Base-by-base conservation (phyloP, 2,329 filamentous ascomycete species). In the Trichoderma koningiopsis region DNA sequence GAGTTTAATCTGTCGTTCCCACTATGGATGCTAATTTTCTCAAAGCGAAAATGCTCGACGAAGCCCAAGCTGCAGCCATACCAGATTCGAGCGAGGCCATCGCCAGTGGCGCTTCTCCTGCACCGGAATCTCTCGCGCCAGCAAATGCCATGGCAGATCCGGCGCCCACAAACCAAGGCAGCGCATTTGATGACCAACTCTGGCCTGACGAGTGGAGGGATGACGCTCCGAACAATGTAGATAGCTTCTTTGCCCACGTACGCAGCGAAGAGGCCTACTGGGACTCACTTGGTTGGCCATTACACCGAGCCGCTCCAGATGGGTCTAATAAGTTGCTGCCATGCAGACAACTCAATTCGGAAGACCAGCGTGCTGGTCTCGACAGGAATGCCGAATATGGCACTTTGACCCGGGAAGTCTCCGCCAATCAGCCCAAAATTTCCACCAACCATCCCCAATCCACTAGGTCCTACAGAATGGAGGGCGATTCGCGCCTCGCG, bases 121-220 rank as follows among this genome's bases (percentile, higher is more conserved):
- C 35, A 5, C 35, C 13, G 4, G 13, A 14, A 37, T 31, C 31
- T 31, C 31, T 31, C 8, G 6, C 13, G 31, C 31, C 31, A 37
- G 35, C 35, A 11, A 16, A 37, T 5, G 6, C 35, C 35, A 16
- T 14, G 35, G 35, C 35, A 37, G 3, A 14, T 37, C 35, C 11
- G 14, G 11, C 35, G 0, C 3, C 35, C 13, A 13, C 35, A 37
- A 37, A 16, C 35, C 35, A 37, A 37, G 13, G 5, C 14, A 16
- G 11, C 6, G 4, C 13, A 37, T 56, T 19, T 56, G 53, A 27
- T 31, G 19, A n/a, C 27, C 14, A n/a, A 31, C 1, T n/a, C 47
- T 58, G 57, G 56, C 57, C 33, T 14, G 37, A 37, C 5, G 57
- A 60, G 33, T 61, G 58, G 57, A 61, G 58, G 47, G 58, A 61